Base-by-base conservation (phyloP, 2,329 filamentous ascomycete species). In the Ceratocystis papillata region DNA sequence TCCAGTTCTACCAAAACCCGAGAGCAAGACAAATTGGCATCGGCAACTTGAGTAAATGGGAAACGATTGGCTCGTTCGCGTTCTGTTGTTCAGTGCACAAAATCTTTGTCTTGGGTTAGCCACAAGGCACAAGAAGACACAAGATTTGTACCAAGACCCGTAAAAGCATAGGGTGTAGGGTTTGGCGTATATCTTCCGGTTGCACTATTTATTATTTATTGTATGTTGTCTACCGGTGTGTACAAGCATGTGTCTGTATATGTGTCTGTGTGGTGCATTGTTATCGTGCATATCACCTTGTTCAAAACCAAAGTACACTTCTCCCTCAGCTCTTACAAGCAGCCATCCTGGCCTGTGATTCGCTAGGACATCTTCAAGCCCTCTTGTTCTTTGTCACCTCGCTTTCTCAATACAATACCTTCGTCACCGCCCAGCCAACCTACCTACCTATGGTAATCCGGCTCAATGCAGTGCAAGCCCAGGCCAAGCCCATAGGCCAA, bases 201-300 rank as follows among this genome's bases (percentile, higher is more conserved):
- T 20, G 48, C 5, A 50, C n/a, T 50, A 12, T 17, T 25, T 30
- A 2, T 25, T 7, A 12, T 57, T 15, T 28, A 25, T 30, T 15
- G 10, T 17, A 5, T 7, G 12, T 28, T 33, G 55, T 59, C 28
- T 59, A 20, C n/a, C 37, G 22, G n/a, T 45, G 15, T 62, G 37
- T 62, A 30, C 48, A 41, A 41, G 37, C 37, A 53, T 25, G 48
- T 22, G 37, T 62, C 7, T 44, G 17, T 44, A 37, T 41, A n/a
- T 44, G 57, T 30, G 57, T 61, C 30, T 62, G 60, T 8, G 37
- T 62, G 33, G 37, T 62, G 60, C 30, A 46, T 62, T 25, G 20
- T 25, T 33, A 33, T 62, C 17, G 28, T 37, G 55, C 30, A 59
- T 37, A 59, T 10, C 28, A 53, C 20, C 48, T 53, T 53, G 48